Base-by-base conservation (phyloP, 164 flowering plant genomes). In the Stephania cephalantha region DNA sequence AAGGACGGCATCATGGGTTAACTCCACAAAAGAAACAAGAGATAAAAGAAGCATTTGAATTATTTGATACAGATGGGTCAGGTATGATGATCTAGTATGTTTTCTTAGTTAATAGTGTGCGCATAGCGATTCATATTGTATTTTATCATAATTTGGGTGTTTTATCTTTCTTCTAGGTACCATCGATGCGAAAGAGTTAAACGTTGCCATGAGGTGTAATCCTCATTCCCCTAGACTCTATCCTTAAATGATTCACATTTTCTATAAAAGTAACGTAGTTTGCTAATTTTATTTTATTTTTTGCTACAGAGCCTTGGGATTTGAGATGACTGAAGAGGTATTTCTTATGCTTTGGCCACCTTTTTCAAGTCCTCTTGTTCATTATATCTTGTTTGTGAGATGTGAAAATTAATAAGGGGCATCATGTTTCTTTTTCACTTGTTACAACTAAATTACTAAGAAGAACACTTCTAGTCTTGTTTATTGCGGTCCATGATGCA, bases 311-410 rank as follows among this genome's bases (percentile, higher is more conserved):
- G 98, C 98, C 25, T 85, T 96, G 82, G 99, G 99, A 17, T 96
- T 96, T 74, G 99, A 96, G 84, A 89, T 91, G 96, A 93, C 92
- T 8, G 99, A 94, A 78, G 97, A 92, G 97, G 99, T 94, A 90
- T 75, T 17, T 25, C 74, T 46, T 74, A 48, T 65, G n/a, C 10
- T 42, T 42, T 18, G 6, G 70, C 30, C n/a, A 10, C 10, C 53
- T 52, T 20, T 46, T 75, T 31, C 17, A 17, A 18, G 7, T 20
- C 20, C 53, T 18, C 30, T 20, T 15, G 10, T 48, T 46, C 31
- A 15, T 1, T 12, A 20, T 46, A 10, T 64, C 30, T n/a, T 64
- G 7, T 75, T 17, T 69, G n/a, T 44, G 18, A 15, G 15, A 25
- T 25, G 7, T 73, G 46, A 31, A 29, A 35, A 45, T 31, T 73